Percentiles rank a stretch among this genome's conserved stretches.
Conservation (phyloP, 2,329 filamentous ascomycete species). For the Penicillium paneum region DNA sequence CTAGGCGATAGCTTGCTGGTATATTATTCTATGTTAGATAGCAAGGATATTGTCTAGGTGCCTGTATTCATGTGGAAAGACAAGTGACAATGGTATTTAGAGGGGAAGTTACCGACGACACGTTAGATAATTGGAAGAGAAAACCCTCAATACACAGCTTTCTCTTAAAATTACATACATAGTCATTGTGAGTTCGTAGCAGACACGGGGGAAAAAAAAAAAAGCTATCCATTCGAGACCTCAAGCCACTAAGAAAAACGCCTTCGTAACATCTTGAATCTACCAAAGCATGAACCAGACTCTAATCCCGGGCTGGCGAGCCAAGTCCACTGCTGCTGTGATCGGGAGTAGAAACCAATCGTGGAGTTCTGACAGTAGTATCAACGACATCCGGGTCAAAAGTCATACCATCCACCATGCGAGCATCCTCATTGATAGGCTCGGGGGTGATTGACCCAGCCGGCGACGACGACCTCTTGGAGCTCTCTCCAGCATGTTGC, state of each 20-base stretch:
- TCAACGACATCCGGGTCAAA: slow-evolving; percentile 63
- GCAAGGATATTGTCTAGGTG: neutral
- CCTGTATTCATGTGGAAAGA: neutral
- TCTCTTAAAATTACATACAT: neutral
- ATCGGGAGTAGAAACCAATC: slow-evolving; percentile 43
- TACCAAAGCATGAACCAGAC: neutral
- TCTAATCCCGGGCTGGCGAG: slow-evolving; percentile 24
- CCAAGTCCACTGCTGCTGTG: slow-evolving; percentile 14
- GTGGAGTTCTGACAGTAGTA: slow-evolving; percentile 60
- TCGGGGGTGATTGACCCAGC: slow-evolving; percentile 41
- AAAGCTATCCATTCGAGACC: neutral
- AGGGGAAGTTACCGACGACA: neutral
- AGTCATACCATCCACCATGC: slow-evolving; percentile 65
- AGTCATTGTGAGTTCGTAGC: neutral
- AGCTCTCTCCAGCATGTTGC: slow-evolving; percentile 30
- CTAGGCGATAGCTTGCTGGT: neutral
- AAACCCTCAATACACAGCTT: neutral
- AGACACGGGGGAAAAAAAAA: slow-evolving; percentile 4
- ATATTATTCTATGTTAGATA: neutral
- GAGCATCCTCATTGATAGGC: slow-evolving; percentile 52
- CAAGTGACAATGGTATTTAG: slow-evolving; percentile 1
- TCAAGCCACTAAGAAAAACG: slow-evolving; percentile 8
- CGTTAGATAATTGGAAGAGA: neutral
- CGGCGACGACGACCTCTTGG: slow-evolving; percentile 42
- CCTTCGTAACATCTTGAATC: slow-evolving; percentile 11